Base-by-base conservation (phyloP, 768 basidiomycete genomes). In the Serendipita sp. region DNA sequence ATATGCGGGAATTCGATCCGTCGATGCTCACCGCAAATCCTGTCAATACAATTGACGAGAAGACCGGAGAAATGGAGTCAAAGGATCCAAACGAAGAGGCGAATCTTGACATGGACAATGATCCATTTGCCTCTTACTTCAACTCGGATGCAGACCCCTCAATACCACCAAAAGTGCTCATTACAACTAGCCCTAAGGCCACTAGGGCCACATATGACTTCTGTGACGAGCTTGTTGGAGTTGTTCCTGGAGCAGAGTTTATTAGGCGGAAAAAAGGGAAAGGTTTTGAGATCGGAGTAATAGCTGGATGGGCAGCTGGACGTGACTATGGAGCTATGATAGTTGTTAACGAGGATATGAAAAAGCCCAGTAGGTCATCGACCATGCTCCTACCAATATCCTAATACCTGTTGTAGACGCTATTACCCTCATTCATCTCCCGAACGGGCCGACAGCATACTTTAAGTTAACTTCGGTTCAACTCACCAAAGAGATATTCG, bases 301-400 rank as follows among this genome's bases (percentile, higher is more conserved):
- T 97, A 70, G 89, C 94, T 34, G 83, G 87, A 2, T 99, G 96
- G 96, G 92, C 92, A 23, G 86, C 87, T 11, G 86, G 84, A 45
- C 77, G 96, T 69, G 87, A 87, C 2, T 99, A 91, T 72, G 87
- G 86, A 48, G 91, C 94, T 67, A 71, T 98, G 67, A 79, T 89
- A 46, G 91, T 99, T 2, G 90, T 98, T 37, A 98, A 98, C 67
- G 96, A 99, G 71, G 90, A 98, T 69, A 86, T 85, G 79, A 93
- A 93, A 72, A 86, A 86, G 71, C 88, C 93, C 13, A 96, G 96
- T 94, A 68, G 73, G 91, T 79, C 11, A 37, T 10, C 34, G 3
- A 5, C 6, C 33, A n/a, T 44, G 1, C 23, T 63, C 15, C 16
- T 45, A 11, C 27, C 1, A 4, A 4, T 43, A 50, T 43, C 3